Evolutionary conservation across 2,329 filamentous ascomycete species (phyloP).

Genomic region (Monilinia aucupariae): DNA sequence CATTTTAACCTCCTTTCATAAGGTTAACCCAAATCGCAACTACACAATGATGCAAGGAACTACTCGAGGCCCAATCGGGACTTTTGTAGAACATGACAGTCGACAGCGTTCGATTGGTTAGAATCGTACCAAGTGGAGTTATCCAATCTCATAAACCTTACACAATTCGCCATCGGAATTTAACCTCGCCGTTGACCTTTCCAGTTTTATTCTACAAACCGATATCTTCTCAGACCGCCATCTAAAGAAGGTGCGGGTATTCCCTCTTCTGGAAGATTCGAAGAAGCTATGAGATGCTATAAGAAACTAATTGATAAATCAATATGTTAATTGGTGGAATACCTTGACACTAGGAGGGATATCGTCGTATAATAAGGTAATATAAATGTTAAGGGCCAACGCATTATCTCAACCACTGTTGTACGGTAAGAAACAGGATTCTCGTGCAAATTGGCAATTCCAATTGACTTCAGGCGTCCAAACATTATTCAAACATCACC

Average conservation of each 20-base stretch:
- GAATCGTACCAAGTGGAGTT: background rate
- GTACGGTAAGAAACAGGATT: background rate
- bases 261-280: slow-evolving; percentile 11
- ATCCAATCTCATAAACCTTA: background rate
- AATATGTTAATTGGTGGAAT: background rate
- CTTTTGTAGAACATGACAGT: background rate
- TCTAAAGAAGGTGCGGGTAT: background rate
- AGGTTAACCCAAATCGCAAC: background rate
- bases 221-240: slow-evolving; percentile 5
- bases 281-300: too few species aligned
- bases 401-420: background rate
- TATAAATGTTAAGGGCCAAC: slow-evolving; percentile 3
- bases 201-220: background rate
- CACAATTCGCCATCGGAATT: background rate
- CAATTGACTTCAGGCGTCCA: background rate
- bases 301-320: background rate
- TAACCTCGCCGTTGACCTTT: background rate
- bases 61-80: background rate
- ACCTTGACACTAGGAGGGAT: background rate
- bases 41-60: background rate
- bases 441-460: slow-evolving; percentile 2
- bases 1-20: background rate
- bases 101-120: background rate
- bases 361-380: slow-evolving; percentile 1
- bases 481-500: background rate